These are phyloP conservation scores for Gelatoporia subvermispora DNA, from an alignment of 768 basidiomycete species.

Conservation along the genomic window DNA sequence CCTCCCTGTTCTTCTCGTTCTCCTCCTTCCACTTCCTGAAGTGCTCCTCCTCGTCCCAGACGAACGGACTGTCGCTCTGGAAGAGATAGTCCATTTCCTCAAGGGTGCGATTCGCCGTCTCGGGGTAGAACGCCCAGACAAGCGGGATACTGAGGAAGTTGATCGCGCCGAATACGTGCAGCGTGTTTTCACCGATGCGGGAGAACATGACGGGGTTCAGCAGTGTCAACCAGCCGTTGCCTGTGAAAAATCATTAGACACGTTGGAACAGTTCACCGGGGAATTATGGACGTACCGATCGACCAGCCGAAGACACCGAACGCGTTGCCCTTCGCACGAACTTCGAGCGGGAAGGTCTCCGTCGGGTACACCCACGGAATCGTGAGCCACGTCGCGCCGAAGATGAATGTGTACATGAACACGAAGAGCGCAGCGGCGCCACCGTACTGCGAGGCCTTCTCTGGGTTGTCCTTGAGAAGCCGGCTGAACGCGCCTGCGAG, in stretches of 20 bases:
- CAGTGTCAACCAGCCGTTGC: conserved; percentile 39
- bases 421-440: conserved; percentile 41
- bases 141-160: conserved; percentile 41
- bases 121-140: conserved; percentile 42
- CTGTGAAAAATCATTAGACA: conserved; percentile 14
- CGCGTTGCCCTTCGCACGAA: conserved; percentile 42
- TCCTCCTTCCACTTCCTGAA: conserved; percentile 33
- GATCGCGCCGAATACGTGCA: conserved; percentile 39
- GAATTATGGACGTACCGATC: conserved; percentile 25
- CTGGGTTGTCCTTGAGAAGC: conserved; percentile 36
- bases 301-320: conserved; percentile 44
- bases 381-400: conserved; percentile 44
- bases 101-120: conserved; percentile 40
- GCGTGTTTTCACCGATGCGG: conserved; percentile 37
- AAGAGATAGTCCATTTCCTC: conserved; percentile 44
- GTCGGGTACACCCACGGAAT: conserved; percentile 34
- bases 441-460: conserved; percentile 34
- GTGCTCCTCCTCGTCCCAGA: conserved; percentile 40
- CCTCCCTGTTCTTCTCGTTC: conserved; percentile 6
- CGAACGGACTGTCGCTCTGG: conserved; percentile 38
- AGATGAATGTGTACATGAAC: conserved; percentile 38
- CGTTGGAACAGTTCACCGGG: not conserved
- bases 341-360: conserved; percentile 39
- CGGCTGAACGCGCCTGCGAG: conserved; percentile 39
- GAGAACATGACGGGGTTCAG: conserved; percentile 42